phyloP scores from a whole-genome alignment of 192 early-diverging fungal species.

The Coemansia sp. region DNA sequence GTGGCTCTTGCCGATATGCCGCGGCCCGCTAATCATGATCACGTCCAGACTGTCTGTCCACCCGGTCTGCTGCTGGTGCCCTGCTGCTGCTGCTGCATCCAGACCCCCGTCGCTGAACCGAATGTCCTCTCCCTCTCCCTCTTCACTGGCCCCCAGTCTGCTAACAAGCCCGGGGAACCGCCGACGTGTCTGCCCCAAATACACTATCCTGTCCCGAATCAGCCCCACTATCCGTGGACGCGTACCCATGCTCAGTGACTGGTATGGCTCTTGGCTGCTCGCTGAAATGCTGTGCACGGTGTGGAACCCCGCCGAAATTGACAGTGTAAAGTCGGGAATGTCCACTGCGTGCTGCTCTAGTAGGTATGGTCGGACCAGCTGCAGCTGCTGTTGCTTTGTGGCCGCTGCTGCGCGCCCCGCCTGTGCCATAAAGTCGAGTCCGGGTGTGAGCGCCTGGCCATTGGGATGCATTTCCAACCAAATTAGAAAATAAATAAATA shows the following conservation, averaged over 20 bases:
- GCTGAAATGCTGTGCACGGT: neutral
- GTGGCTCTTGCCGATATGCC: conserved; percentile 36
- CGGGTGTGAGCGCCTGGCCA: no score
- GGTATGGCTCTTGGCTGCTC: no score
- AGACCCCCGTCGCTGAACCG: conserved; percentile 9
- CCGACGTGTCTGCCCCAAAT: conserved; percentile 11
- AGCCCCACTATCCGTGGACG: conserved; percentile 13
- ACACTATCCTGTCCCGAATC: conserved; percentile 8
- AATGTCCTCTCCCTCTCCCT: no score
- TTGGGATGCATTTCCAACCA: no score
- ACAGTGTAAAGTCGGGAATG: conserved; percentile 3
- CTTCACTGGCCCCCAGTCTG: no score
- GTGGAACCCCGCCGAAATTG: neutral
- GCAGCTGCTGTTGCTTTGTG: neutral
- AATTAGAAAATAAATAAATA: neutral
- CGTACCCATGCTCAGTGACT: conserved; percentile 1
- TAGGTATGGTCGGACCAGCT: neutral
- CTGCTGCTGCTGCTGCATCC: no score
- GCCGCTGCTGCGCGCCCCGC: neutral
- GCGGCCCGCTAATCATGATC: conserved; percentile 17
- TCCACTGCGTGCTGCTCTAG: neutral
- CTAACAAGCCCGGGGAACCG: conserved; percentile 4
- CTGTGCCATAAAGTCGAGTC: neutral
- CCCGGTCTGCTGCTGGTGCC: neutral
- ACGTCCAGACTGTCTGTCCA: no score